These are phyloP conservation scores for Euryodendron excelsum DNA, from an alignment of 148 eudicot species.

Conservation along the genomic window DNA sequence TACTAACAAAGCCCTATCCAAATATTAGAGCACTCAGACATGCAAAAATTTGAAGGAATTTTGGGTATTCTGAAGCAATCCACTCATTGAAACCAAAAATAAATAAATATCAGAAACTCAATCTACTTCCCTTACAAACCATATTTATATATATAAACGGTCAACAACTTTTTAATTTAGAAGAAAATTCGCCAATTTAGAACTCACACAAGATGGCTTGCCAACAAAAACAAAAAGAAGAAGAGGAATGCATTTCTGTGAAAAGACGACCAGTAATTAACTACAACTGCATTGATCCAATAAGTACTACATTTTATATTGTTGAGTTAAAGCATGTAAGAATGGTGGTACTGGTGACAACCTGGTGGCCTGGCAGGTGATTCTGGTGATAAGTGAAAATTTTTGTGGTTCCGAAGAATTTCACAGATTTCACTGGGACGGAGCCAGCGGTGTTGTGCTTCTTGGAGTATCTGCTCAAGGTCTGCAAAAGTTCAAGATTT, in stretches of 20 bases:
- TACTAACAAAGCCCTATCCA: neutral
- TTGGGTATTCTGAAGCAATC: neutral
- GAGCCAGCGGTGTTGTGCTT: slow-evolving; percentile 74
- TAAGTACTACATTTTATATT: neutral
- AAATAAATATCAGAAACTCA: neutral
- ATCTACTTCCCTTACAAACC: neutral
- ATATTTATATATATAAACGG: neutral
- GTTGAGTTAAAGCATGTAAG: neutral
- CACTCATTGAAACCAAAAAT: neutral
- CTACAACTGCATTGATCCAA: neutral
- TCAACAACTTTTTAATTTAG: neutral
- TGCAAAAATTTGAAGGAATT: no score
- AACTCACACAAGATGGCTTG: slow-evolving; percentile 7
- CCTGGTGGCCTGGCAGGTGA: slow-evolving; percentile 60
- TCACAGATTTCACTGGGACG: slow-evolving; percentile 77
- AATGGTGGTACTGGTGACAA: neutral
- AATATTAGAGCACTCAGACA: neutral
- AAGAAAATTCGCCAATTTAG: neutral
- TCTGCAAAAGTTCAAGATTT: slow-evolving; percentile 27
- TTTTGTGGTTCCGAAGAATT: slow-evolving; percentile 49
- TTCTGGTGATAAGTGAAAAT: slow-evolving; percentile 54
- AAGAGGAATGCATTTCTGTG: neutral
- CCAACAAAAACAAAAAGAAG: neutral
- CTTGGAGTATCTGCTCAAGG: slow-evolving; percentile 55
- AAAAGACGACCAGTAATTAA: neutral